Percentiles rank a stretch among this genome's conserved stretches.
Evolutionary conservation across 768 basidiomycete genomes (phyloP).

Genomic region (Mycena olivaceomarginata): DNA sequence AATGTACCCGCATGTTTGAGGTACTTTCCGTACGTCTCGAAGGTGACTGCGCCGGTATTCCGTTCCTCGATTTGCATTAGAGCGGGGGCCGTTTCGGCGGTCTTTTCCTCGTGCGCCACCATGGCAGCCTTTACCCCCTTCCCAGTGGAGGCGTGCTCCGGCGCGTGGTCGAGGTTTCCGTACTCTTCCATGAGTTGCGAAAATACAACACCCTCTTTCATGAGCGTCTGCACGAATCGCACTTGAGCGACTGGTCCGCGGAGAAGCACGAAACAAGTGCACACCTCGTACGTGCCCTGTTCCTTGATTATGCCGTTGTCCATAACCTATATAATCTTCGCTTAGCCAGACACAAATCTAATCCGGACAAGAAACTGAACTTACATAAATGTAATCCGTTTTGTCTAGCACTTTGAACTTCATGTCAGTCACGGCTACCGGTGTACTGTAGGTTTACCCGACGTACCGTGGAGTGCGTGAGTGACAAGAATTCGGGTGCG

Average conservation of each 20-base stretch:
- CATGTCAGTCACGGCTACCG: too few relatives aligned
- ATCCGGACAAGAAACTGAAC: not conserved
- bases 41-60: conserved; percentile 70
- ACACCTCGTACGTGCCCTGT: conserved; percentile 75
- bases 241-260: conserved; percentile 16
- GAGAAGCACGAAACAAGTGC: conserved; percentile 6
- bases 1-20: conserved; percentile 67
- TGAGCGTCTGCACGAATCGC: conserved; percentile 60
- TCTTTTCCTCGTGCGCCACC: conserved; percentile 18
- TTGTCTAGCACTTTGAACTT: conserved; percentile 65
- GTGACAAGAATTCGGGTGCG: conserved; percentile 80
- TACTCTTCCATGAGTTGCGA: conserved; percentile 74
- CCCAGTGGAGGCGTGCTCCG: conserved; percentile 54
- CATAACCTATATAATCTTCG: conserved; percentile 58
- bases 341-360: not conserved
- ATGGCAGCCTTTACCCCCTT: conserved; percentile 26
- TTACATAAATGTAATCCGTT: conserved; percentile 75
- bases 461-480: conserved; percentile 66
- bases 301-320: conserved; percentile 76
- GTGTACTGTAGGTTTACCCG: too few relatives aligned
- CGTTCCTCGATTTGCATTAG: conserved; percentile 77
- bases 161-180: conserved; percentile 61
- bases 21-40: conserved; percentile 70
- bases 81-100: conserved; percentile 45
- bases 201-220: conserved; percentile 65